Conservation (phyloP, 371 early-diverging fungal genomes). For the Mortierella sp. region DNA sequence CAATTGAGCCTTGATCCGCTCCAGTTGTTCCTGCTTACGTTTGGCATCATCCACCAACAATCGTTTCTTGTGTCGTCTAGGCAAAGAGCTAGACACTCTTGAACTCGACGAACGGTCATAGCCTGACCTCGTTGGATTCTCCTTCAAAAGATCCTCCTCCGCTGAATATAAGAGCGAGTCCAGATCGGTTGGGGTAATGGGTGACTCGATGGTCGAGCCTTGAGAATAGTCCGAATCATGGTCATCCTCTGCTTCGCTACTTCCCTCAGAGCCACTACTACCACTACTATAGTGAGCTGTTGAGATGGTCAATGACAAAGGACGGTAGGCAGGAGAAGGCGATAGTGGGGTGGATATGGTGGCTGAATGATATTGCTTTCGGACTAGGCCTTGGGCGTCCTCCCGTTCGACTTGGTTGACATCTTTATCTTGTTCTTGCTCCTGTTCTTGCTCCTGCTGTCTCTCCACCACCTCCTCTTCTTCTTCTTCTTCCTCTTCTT, state of each 20-base stretch:
- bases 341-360: too few species aligned
- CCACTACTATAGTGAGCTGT: too few species aligned
- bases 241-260: background rate
- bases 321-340: too few species aligned
- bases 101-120: background rate
- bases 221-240: background rate
- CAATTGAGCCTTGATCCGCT: conserved; percentile 34
- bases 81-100: background rate
- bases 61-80: conserved; percentile 5
- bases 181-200: too few species aligned
- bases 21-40: conserved; percentile 43
- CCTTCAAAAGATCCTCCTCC: background rate
- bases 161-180: too few species aligned
- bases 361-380: too few species aligned
- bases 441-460: background rate
- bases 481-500: background rate
- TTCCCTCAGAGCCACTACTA: background rate
- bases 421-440: background rate
- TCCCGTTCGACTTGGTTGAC: too few species aligned
- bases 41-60: conserved; percentile 31
- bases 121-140: background rate
- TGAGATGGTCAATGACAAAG: too few species aligned
- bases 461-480: background rate
- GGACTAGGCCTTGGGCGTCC: too few species aligned
- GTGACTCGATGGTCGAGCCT: too few species aligned